Conservation (phyloP, 2,329 filamentous ascomycete genomes). For the Colletotrichum sp. region DNA sequence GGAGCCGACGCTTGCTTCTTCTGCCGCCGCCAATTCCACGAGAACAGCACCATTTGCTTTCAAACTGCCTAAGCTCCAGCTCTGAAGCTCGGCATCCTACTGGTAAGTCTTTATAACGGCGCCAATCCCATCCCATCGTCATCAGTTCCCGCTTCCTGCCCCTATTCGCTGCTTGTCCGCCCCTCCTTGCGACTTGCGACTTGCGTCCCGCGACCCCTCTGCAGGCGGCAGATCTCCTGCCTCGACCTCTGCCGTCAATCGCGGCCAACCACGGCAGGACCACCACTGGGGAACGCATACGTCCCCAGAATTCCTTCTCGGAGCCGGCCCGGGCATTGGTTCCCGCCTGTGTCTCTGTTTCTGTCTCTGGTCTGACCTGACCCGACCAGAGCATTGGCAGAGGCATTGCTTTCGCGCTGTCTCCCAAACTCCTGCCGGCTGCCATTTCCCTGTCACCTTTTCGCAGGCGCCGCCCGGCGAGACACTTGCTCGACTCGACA, state of each 20-base stretch:
- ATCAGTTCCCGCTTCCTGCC: background rate
- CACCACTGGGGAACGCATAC: background rate
- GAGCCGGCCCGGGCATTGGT: constrained; percentile 1
- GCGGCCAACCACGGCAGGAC: background rate
- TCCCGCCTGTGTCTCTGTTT: background rate
- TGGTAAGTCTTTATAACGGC: constrained; percentile 11
- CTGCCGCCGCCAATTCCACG: background rate
- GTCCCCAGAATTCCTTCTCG: background rate
- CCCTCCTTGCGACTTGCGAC: background rate
- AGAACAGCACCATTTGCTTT: background rate
- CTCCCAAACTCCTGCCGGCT: constrained; percentile 1
- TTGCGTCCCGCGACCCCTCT: background rate
- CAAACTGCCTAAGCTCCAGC: background rate
- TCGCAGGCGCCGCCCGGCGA: constrained; percentile 9
- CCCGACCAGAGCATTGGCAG: background rate
- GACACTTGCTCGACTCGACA: background rate
- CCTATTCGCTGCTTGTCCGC: background rate
- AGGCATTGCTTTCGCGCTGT: background rate
- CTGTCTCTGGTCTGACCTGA: background rate
- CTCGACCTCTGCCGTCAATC: constrained; percentile 2
- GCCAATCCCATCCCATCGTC: background rate
- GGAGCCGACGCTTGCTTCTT: background rate
- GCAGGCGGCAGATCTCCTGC: constrained; percentile 12
- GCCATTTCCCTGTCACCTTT: constrained; percentile 3
- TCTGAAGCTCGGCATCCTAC: background rate